A percentile compares a stretch with the other conserved stretches of the same genome.
These are phyloP conservation scores for Vaccinium darrowii DNA, from an alignment of 148 eudicot species.

Conservation along the genomic window DNA sequence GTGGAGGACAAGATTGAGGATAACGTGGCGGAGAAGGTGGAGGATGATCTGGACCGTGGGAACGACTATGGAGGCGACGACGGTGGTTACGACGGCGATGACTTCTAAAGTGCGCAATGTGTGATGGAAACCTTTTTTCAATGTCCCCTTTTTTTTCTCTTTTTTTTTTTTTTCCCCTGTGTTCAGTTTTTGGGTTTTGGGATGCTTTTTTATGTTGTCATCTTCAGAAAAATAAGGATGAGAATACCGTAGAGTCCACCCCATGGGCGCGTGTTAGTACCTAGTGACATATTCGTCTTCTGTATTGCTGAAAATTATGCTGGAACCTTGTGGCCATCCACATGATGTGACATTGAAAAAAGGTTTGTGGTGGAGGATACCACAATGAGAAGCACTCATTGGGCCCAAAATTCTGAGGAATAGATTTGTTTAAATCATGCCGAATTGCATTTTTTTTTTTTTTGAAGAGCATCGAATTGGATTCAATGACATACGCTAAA, in stretches of 20 bases:
- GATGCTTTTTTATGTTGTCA: background rate
- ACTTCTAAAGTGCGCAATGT: slow-evolving; percentile 9
- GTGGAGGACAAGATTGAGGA: slow-evolving; percentile 70
- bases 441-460: too few relatives aligned
- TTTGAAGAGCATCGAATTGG: too few relatives aligned
- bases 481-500: too few relatives aligned
- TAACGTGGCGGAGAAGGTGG: slow-evolving; percentile 62
- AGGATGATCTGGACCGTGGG: slow-evolving; percentile 48
- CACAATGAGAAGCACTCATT: too few relatives aligned
- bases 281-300: background rate
- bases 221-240: background rate
- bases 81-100: slow-evolving; percentile 29
- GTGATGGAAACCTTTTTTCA: too few relatives aligned
- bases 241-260: background rate
- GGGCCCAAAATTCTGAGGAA: too few relatives aligned
- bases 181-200: background rate
- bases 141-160: background rate
- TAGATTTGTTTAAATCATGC: too few relatives aligned
- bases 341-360: too few relatives aligned
- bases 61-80: slow-evolving; percentile 17
- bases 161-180: background rate
- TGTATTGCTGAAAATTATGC: background rate
- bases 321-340: background rate
- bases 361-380: too few relatives aligned
- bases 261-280: background rate